Evolutionary conservation across 495 filamentous ascomycete genomes (phyloP).

Genomic region (Pyronema omphalodes): DNA sequence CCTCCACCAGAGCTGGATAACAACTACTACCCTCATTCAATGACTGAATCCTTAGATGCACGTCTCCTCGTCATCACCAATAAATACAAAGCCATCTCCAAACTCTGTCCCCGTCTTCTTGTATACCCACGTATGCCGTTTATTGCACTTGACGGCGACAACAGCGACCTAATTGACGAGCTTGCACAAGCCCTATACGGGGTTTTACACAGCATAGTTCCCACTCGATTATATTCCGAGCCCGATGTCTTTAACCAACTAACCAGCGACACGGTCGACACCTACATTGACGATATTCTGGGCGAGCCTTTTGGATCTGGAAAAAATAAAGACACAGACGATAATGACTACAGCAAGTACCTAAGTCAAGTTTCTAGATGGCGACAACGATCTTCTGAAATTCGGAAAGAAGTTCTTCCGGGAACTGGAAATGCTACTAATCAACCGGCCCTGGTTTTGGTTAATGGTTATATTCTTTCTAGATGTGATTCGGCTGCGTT

Average conservation of each 20-base stretch:
- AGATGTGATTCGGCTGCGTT: conserved; percentile 55
- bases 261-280: background rate
- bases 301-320: conserved; percentile 1
- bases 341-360: conserved; percentile 11
- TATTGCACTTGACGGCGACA: conserved; percentile 59
- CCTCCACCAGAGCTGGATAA: background rate
- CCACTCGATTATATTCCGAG: conserved; percentile 14
- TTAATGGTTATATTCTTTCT: conserved; percentile 37
- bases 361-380: conserved; percentile 16
- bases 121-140: conserved; percentile 45
- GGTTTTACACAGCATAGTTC: conserved; percentile 14
- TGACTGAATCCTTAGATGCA: conserved; percentile 9
- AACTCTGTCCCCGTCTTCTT: conserved; percentile 16
- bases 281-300: background rate
- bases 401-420: conserved; percentile 9
- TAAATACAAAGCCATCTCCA: conserved; percentile 19
- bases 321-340: conserved; percentile 7
- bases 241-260: conserved; percentile 11
- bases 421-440: background rate
- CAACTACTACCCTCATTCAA: conserved; percentile 2
- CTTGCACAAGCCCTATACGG: conserved; percentile 14
- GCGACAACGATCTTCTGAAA: conserved; percentile 15
- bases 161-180: conserved; percentile 10
- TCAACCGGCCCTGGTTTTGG: conserved; percentile 23
- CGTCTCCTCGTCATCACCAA: conserved; percentile 11